Evolutionary conservation across 768 basidiomycete species (phyloP).

Genomic region (Mycena vulgaris): DNA sequence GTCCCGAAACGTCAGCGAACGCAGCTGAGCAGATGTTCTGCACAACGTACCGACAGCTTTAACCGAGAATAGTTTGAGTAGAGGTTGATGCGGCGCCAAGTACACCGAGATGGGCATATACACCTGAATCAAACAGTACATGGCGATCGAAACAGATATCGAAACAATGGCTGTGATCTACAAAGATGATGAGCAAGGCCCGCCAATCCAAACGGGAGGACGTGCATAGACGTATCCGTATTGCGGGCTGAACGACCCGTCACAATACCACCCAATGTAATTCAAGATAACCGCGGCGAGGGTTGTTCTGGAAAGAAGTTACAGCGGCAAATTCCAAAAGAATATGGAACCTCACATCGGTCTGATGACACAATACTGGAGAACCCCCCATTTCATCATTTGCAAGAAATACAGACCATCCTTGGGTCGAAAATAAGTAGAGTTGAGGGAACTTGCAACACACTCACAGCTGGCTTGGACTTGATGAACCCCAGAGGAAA

Average conservation of each 20-base stretch:
- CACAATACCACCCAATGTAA: slow-evolving; percentile 79
- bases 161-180: slow-evolving; percentile 76
- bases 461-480: slow-evolving; percentile 71
- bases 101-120: slow-evolving; percentile 70
- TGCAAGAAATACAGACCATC: slow-evolving; percentile 72
- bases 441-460: not conserved
- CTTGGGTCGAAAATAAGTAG: slow-evolving; percentile 13
- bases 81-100: slow-evolving; percentile 71
- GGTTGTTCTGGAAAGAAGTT: slow-evolving; percentile 59
- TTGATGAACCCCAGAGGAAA: slow-evolving; percentile 77
- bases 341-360: slow-evolving; percentile 59
- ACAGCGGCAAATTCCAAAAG: not conserved
- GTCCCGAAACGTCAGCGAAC: not conserved
- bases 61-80: slow-evolving; percentile 79
- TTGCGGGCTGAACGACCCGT: slow-evolving; percentile 75
- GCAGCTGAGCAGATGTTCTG: not conserved
- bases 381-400: slow-evolving; percentile 83
- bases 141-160: slow-evolving; percentile 80
- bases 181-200: not conserved
- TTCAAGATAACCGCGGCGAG: slow-evolving; percentile 74
- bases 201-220: slow-evolving; percentile 4
- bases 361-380: slow-evolving; percentile 80
- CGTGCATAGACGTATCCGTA: slow-evolving; percentile 82
- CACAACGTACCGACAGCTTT: slow-evolving; percentile 75
- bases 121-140: slow-evolving; percentile 85